Evolutionary conservation across 345 rosid genomes (phyloP).

Genomic region (Bruguiera sexangula): DNA sequence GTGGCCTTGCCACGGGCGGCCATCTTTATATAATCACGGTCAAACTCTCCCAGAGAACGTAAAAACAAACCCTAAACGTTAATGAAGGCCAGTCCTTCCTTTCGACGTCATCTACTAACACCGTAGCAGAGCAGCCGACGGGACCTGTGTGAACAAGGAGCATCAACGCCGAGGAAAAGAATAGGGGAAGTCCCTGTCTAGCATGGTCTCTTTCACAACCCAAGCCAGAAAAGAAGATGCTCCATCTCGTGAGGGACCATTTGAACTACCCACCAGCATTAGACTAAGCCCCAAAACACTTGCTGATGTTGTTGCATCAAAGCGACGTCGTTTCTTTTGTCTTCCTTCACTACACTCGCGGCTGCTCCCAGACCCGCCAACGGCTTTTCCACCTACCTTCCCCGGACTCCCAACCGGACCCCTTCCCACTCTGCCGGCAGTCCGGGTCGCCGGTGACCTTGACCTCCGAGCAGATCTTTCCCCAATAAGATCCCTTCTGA

Average conservation of each 20-base stretch:
- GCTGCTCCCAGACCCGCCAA: constrained; percentile 13
- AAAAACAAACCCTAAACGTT: no score
- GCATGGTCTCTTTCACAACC: neutral
- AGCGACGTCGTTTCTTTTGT: constrained; percentile 22
- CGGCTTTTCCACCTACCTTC: constrained; percentile 18
- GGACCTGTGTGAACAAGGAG: neutral
- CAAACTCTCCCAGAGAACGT: no score
- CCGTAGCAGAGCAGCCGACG: neutral
- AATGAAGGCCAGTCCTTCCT: no score
- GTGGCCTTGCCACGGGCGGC: no score
- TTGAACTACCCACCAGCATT: neutral
- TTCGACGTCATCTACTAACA: no score
- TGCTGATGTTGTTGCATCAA: neutral
- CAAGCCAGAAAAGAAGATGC: no score
- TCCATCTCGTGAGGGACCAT: neutral
- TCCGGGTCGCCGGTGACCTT: constrained; percentile 16
- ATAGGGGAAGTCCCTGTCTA: neutral
- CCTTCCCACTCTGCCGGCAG: neutral
- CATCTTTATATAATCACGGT: no score
- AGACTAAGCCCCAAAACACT: neutral
- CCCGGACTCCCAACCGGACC: no score
- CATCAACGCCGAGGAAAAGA: neutral
- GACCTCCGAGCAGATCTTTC: constrained; percentile 37
- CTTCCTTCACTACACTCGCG: constrained; percentile 7
- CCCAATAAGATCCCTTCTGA: constrained; percentile 23